Conservation (phyloP, 306 rosid species). For the Glycine latifolia region DNA sequence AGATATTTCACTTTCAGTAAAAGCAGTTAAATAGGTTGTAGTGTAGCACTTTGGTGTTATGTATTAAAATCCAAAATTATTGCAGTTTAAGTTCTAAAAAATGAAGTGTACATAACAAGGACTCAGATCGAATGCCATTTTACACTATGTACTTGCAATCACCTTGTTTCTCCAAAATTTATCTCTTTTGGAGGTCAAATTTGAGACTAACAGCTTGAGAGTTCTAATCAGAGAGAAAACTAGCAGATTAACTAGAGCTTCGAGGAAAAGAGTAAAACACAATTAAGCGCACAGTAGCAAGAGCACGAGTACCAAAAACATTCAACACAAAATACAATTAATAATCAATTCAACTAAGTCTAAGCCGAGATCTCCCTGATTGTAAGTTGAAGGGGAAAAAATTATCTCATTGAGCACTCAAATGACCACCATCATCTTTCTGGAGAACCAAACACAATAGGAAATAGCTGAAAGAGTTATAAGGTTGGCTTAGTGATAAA, state of each 20-base stretch:
- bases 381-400: not conserved
- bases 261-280: not conserved
- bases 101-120: not conserved
- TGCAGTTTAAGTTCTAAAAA: not conserved
- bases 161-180: not conserved
- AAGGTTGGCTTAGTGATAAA: too few relatives aligned
- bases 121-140: not conserved
- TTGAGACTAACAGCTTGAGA: slow-evolving; percentile 5
- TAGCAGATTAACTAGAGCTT: not conserved
- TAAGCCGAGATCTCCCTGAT: slow-evolving; percentile 1
- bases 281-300: not conserved
- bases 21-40: not conserved
- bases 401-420: not conserved
- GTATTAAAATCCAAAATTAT: not conserved
- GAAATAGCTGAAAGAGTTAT: not conserved
- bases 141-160: not conserved
- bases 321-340: not conserved
- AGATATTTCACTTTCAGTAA: slow-evolving; percentile 13
- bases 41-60: not conserved
- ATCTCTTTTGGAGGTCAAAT: not conserved
- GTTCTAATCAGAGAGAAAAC: slow-evolving; percentile 2
- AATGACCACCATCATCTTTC: not conserved
- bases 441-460: not conserved
- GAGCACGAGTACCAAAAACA: not conserved
- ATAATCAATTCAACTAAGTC: not conserved